phyloP scores from a whole-genome alignment of 805 yeast genomes.

The Candida taoyuanica region DNA sequence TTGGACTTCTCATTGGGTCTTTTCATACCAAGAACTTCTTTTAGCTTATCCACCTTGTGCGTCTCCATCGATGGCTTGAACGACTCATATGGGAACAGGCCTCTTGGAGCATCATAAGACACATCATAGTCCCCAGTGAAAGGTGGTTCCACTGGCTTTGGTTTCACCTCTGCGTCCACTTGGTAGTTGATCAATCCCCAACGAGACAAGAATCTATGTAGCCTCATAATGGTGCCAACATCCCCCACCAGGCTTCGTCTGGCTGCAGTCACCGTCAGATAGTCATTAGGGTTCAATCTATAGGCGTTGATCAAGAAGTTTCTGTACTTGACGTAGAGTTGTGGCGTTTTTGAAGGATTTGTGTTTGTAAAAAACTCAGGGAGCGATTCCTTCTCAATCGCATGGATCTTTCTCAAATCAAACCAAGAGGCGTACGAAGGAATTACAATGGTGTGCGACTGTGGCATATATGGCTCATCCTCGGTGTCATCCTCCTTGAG shows the following conservation, averaged over 20 bases:
- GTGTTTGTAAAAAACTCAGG: conserved; percentile 82
- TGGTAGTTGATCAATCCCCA: conserved; percentile 96
- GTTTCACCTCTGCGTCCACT: conserved; percentile 73
- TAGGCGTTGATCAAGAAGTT: conserved; percentile 88
- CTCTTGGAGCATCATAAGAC: conserved; percentile 84
- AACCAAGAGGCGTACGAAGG: conserved; percentile 93
- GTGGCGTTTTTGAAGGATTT: conserved; percentile 75
- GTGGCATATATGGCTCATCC: conserved; percentile 35
- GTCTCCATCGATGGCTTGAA: conserved; percentile 56
- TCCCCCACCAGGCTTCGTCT: conserved; percentile 90
- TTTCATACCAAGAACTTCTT: conserved; percentile 29
- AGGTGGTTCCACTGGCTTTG: conserved; percentile 66
- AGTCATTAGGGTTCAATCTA: conserved; percentile 84
- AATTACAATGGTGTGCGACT: conserved; percentile 77
- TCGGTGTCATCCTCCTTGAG: conserved; percentile 11
- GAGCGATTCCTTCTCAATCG: conserved; percentile 74
- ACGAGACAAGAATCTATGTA: conserved; percentile 76
- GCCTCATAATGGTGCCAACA: conserved; percentile 81
- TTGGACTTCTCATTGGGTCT: conserved; percentile 12
- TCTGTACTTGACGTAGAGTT: conserved; percentile 74
- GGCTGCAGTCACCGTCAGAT: conserved; percentile 83
- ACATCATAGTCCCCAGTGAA: conserved; percentile 73
- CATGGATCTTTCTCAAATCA: conserved; percentile 62
- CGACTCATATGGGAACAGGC: conserved; percentile 86
- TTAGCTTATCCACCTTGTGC: conserved; percentile 38